phyloP scores from a whole-genome alignment of 768 basidiomycete species.

The Bullera alba region DNA sequence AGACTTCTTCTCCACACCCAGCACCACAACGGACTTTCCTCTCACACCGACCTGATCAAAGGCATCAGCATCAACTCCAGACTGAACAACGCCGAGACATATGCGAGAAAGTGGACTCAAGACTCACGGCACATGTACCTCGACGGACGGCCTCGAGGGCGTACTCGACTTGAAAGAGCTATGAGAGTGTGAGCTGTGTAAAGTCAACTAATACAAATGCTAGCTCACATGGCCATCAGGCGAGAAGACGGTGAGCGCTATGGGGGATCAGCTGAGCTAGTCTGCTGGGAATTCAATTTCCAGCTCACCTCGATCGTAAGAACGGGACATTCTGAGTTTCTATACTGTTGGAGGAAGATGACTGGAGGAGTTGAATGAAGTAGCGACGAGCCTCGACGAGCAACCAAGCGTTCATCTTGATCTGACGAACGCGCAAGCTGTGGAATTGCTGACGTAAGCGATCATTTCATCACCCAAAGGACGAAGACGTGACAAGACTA shows the following conservation, averaged over 20 bases:
- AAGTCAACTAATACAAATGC: neutral
- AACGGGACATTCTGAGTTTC: slow-evolving; percentile 55
- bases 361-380: neutral
- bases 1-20: slow-evolving; percentile 99
- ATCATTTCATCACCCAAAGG: too few species aligned
- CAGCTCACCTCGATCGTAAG: slow-evolving; percentile 83
- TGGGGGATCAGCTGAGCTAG: too few species aligned
- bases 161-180: slow-evolving; percentile 78
- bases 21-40: slow-evolving; percentile 86
- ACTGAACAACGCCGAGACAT: neutral
- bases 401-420: too few species aligned
- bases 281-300: slow-evolving; percentile 1
- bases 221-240: slow-evolving; percentile 86
- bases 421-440: neutral
- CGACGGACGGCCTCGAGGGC: slow-evolving; percentile 95
- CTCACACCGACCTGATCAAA: slow-evolving; percentile 79
- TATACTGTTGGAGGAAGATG: neutral
- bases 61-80: neutral
- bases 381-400: neutral
- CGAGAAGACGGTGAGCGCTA: slow-evolving; percentile 94
- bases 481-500: too few species aligned
- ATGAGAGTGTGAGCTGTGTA: slow-evolving; percentile 11
- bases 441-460: neutral
- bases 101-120: too few species aligned
- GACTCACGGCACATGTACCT: slow-evolving; percentile 87